phyloP scores from a whole-genome alignment of 345 rosid genomes.

The Erysimum cheiranthoides region DNA sequence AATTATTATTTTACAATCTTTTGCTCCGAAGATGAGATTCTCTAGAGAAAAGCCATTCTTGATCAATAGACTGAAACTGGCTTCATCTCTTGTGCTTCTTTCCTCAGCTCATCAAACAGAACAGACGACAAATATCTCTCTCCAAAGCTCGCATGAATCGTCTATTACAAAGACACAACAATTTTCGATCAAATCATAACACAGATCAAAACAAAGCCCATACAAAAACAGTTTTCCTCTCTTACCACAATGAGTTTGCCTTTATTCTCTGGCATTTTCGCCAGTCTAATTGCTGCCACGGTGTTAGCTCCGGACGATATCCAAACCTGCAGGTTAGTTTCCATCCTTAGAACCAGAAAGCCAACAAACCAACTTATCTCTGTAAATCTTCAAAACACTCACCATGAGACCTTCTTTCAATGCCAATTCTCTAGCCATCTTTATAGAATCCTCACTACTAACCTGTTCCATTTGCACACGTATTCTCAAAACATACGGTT shows the following conservation, averaged over 20 bases:
- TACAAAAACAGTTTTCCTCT: background rate
- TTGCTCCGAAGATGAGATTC: background rate
- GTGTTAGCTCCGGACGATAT: conserved; percentile 97
- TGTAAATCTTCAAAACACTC: conserved; percentile 21
- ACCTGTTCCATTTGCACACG: conserved; percentile 55
- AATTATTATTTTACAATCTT: too few relatives aligned
- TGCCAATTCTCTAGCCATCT: conserved; percentile 95
- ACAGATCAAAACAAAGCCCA: background rate
- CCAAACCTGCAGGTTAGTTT: conserved; percentile 67
- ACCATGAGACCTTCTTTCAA: conserved; percentile 97
- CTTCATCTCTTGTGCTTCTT: conserved; percentile 88
- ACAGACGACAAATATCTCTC: conserved; percentile 89
- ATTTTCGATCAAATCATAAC: conserved; percentile 3
- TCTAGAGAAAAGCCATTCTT: background rate
- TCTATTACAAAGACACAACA: conserved; percentile 51
- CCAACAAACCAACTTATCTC: background rate
- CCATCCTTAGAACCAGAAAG: conserved; percentile 18
- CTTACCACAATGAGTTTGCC: conserved; percentile 98
- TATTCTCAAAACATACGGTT: conserved; percentile 23
- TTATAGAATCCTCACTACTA: conserved; percentile 85
- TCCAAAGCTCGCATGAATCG: conserved; percentile 93
- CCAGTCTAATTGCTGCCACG: conserved; percentile 82
- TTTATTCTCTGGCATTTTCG: conserved; percentile 86
- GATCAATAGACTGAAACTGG: conserved; percentile 83
- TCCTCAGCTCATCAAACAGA: conserved; percentile 84